phyloP scores from a whole-genome alignment of 441 rosid species.

The Brassica balearica region DNA sequence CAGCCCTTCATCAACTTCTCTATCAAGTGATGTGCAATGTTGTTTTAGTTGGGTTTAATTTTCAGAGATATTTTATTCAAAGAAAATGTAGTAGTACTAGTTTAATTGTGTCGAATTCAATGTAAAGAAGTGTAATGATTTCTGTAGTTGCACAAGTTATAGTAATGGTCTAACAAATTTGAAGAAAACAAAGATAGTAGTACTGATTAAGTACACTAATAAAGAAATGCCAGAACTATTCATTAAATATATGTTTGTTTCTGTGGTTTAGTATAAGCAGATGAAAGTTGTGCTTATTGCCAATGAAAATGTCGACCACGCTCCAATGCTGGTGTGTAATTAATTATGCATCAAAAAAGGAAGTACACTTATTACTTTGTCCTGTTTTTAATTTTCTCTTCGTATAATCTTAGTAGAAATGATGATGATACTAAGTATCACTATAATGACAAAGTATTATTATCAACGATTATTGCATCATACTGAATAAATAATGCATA shows the following conservation, averaged over 20 bases:
- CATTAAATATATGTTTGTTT: constrained; percentile 21
- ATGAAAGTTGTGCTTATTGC: constrained; percentile 24
- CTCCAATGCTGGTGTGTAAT: constrained; percentile 28
- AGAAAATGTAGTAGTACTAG: neutral
- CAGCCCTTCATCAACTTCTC: neutral
- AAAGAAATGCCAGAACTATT: neutral
- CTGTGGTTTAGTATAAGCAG: constrained; percentile 4
- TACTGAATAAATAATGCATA: neutral
- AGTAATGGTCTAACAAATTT: neutral
- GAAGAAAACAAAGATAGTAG: neutral
- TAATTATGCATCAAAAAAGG: constrained; percentile 22
- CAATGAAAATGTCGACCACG: constrained; percentile 43
- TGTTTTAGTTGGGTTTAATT: neutral
- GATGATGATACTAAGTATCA: constrained; percentile 16
- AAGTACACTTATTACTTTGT: neutral
- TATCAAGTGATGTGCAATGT: neutral
- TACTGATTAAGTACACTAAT: neutral
- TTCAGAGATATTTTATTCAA: neutral
- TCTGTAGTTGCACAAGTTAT: neutral
- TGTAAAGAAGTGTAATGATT: neutral
- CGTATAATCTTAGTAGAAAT: constrained; percentile 20
- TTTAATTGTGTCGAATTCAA: neutral
- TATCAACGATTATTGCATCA: constrained; percentile 10
- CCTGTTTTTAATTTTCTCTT: constrained; percentile 9
- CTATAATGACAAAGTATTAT: neutral